Evolutionary conservation across 2,329 filamentous ascomycete species (phyloP), one percentile per base, ranked within the genome.

Genomic region (Talaromyces sp.): DNA sequence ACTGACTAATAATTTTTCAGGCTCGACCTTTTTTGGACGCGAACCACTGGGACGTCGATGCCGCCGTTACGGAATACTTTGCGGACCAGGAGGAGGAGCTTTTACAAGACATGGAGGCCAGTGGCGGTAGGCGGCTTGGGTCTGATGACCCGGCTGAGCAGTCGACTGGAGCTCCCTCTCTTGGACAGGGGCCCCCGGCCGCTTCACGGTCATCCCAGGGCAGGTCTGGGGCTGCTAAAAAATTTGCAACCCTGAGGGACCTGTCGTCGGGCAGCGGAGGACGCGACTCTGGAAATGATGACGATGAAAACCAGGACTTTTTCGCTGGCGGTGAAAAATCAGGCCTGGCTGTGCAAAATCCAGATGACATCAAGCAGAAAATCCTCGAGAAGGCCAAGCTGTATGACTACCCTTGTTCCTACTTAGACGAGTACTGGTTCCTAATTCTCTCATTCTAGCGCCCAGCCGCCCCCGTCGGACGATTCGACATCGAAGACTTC

Each of bases 261-360:
- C 69, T 80, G 62, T 63, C 70, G 19, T 68, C 74, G 21, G 70
- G 68, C 24, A 68, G 66, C 24, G 70, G 70, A 38, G 75, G 74
- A n/a, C 77, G 65, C 13, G 71, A 77, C 55, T 71, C 71, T 3
- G 75, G 77, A 17, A 78, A 85, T 7, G 80, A 84, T 13, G 80
- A 84, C 62, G 80, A 84, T 56, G 79, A 80, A 61, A 76, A 77
- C 26, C 79, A 80, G 56, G 84, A 88, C 70, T 78, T 87, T 64
- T 88, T 86, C 68, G 82, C 86, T 21, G 86, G 86, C 53, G 86
- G 86, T 52, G 86, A 87, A 72, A 88, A 88, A 74, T 88, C 85
- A 13, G 86, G 85, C n/a, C 75, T 88, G 27, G 86, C 86, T 7
- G 86, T 88, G 59, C 84, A 88, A 70, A 86, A 88, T 67, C 86